Conservation (phyloP, 2,329 filamentous ascomycete species). For the Fusarium floridanum region DNA sequence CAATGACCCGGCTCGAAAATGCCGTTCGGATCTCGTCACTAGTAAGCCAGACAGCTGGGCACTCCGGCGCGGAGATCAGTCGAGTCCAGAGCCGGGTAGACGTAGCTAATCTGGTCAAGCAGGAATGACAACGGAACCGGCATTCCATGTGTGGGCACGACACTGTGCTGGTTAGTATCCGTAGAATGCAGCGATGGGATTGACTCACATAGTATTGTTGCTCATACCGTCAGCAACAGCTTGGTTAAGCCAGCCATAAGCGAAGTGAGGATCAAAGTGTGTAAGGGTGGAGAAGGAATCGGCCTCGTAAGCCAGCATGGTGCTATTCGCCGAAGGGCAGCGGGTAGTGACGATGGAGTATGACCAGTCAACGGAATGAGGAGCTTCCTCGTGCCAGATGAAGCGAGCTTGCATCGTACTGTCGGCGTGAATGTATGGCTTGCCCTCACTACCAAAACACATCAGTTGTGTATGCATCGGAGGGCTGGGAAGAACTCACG, state of each 20-base stretch:
- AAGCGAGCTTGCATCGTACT: background rate
- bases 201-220: background rate
- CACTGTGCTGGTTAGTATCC: background rate
- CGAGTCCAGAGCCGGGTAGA: slow-evolving; percentile 1
- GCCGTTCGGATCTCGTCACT: background rate
- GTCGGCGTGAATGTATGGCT: background rate
- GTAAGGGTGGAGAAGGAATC: background rate
- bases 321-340: background rate
- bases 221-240: background rate
- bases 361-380: background rate
- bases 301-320: slow-evolving; percentile 1
- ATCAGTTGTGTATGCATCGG: background rate
- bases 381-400: background rate
- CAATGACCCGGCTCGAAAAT: background rate
- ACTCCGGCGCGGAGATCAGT: background rate
- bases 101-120: background rate
- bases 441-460: background rate
- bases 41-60: background rate
- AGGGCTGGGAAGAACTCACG: background rate
- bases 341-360: background rate
- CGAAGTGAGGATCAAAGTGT: background rate
- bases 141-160: background rate
- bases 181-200: background rate
- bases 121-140: background rate
- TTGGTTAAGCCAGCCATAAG: background rate